These are phyloP conservation scores for Schwanniomyces vanrijiae DNA, from an alignment of 805 yeast species.

Conservation along the genomic window DNA sequence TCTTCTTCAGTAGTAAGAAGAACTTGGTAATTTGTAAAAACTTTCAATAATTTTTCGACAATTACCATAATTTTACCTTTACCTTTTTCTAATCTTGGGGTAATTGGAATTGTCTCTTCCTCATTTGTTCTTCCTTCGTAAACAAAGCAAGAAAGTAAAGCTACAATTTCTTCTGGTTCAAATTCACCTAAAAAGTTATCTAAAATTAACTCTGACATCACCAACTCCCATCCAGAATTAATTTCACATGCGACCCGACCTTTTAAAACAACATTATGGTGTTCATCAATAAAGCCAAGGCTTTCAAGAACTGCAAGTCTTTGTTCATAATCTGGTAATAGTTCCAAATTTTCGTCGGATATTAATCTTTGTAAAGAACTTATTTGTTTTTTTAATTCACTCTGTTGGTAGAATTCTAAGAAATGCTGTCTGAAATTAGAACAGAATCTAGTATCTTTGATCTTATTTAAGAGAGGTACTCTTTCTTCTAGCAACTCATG, in stretches of 20 bases:
- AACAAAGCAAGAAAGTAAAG: conserved; percentile 85
- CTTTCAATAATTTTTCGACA: conserved; percentile 58
- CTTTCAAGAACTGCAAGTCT: conserved; percentile 74
- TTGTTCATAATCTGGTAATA: conserved; percentile 92
- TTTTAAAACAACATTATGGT: conserved; percentile 76
- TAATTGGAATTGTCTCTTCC: conserved; percentile 61
- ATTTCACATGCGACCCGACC: conserved; percentile 95
- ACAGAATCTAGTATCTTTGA: conserved; percentile 33
- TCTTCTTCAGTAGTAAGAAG: conserved; percentile 80
- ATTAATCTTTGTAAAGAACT: conserved; percentile 57
- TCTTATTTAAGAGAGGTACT: conserved; percentile 26
- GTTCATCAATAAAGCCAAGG: conserved; percentile 77
- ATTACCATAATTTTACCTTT: conserved; percentile 65
- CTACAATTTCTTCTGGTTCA: conserved; percentile 97
- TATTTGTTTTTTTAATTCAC: conserved; percentile 49
- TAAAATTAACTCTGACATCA: conserved; percentile 82
- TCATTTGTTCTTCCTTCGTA: conserved; percentile 79
- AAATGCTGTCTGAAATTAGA: conserved; percentile 47
- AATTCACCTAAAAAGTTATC: conserved; percentile 92
- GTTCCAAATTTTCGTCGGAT: conserved; percentile 84
- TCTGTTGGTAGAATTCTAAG: conserved; percentile 45
- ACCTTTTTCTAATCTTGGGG: conserved; percentile 81
- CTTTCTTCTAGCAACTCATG: conserved; percentile 41
- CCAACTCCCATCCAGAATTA: conserved; percentile 87
- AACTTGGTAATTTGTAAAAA: conserved; percentile 69